Base-by-base conservation (phyloP, 371 early-diverging fungal species). In the Mortierella sp. region DNA sequence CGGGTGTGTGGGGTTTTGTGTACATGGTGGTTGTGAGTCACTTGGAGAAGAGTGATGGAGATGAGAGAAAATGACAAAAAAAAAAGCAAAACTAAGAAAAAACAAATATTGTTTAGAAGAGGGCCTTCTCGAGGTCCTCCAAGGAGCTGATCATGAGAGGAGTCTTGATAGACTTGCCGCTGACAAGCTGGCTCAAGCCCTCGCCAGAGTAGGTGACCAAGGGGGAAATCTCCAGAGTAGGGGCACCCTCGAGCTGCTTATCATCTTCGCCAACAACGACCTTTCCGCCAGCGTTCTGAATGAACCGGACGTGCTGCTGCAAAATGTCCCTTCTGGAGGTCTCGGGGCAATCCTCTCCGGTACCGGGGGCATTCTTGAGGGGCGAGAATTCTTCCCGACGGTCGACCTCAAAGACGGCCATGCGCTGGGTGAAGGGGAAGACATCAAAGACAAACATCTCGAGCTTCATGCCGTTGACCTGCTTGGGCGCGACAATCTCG, bases 381-480 rank as follows among this genome's bases (percentile, higher is more conserved):
- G 99, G 99, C 49, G 97, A 97, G 88, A 99, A 99, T 88, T 99
- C 98, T 55, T 99, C 98, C 63, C 92, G 91, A 79, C 99, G 96
- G 72, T 94, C 95, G 44, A 96, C 96, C 88, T 98, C 97, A 48
- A 98, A 91, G 46, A 99, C 98, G 46, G 98, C 97, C 91, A 99
- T 91, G 72, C 91, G 78, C 77, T 96, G 88, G 29, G 96, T 94
- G 85, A 92, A 96, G 58, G 98, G 98, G 91, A 99, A 96, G 27
- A 99, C 98, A 65, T 86, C 87, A 77, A 86, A 86, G 63, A 98
- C 96, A 87, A 98, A 98, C 89, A 96, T 93, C 91, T 99, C 99
- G 63, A 99, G 93, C 91, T 99, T 99, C 93, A 98, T 97, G 65
- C 99, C 99, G 81, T 98, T 98, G 86, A 94, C 94, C 73, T 91